These are phyloP conservation scores for Fagus sylvatica DNA, from an alignment of 306 rosid species.

Conservation along the genomic window DNA sequence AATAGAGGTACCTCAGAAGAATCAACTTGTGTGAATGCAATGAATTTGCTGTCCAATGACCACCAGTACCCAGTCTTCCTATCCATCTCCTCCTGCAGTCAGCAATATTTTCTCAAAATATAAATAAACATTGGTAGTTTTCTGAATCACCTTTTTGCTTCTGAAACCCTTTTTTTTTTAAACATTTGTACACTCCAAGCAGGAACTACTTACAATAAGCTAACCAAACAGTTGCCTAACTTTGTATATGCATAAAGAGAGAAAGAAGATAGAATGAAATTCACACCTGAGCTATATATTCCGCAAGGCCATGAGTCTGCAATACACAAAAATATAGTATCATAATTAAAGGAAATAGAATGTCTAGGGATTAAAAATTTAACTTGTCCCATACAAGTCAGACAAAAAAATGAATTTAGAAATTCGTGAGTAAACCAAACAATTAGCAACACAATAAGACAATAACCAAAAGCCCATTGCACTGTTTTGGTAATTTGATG, in stretches of 20 bases:
- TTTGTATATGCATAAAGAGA: background rate
- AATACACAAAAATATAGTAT: conserved; percentile 34
- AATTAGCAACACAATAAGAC: conserved; percentile 1
- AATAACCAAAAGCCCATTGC: conserved; percentile 19
- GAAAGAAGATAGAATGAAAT: conserved; percentile 16
- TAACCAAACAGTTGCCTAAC: conserved; percentile 4
- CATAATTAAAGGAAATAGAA: conserved; percentile 23
- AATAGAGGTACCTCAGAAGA: conserved; percentile 83
- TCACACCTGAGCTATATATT: conserved; percentile 98
- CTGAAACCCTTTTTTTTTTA: conserved; percentile 2
- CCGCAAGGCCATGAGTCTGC: conserved; percentile 94
- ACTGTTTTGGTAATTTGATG: conserved; percentile 11
- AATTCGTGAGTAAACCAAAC: background rate
- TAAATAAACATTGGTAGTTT: background rate
- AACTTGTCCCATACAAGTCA: background rate
- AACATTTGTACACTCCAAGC: conserved; percentile 13
- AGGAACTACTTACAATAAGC: conserved; percentile 16
- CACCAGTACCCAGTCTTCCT: conserved; percentile 96
- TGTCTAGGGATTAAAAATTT: conserved; percentile 2
- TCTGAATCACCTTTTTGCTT: background rate
- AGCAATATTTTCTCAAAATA: conserved; percentile 22
- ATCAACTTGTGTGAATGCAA: conserved; percentile 95
- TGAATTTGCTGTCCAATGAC: conserved; percentile 84
- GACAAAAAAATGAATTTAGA: conserved; percentile 11
- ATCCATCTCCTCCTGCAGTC: conserved; percentile 95